phyloP scores from a whole-genome alignment of 441 rosid genomes.

The Erodium trifolium region DNA sequence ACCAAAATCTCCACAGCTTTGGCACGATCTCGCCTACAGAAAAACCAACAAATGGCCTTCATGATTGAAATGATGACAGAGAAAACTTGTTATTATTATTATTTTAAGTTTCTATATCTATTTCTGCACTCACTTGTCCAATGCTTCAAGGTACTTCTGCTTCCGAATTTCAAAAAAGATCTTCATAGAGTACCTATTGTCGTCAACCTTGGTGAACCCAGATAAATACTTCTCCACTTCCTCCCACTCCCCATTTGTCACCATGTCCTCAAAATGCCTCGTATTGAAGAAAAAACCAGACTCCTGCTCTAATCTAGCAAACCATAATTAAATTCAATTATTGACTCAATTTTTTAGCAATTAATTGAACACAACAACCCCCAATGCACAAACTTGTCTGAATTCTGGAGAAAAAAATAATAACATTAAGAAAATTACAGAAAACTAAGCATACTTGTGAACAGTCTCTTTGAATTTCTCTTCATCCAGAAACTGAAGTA shows the following conservation, averaged over 20 bases:
- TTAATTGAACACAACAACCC: slow-evolving; percentile 2
- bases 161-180: slow-evolving; percentile 76
- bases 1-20: slow-evolving; percentile 68
- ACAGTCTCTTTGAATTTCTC: slow-evolving; percentile 69
- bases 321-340: background rate
- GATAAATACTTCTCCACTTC: slow-evolving; percentile 75
- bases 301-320: slow-evolving; percentile 63
- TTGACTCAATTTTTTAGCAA: slow-evolving; percentile 12
- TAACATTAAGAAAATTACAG: background rate
- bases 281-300: slow-evolving; percentile 68
- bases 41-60: background rate
- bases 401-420: slow-evolving; percentile 5
- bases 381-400: background rate
- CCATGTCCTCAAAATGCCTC: slow-evolving; percentile 71
- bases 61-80: background rate
- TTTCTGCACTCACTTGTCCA: slow-evolving; percentile 46
- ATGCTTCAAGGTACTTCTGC: slow-evolving; percentile 77
- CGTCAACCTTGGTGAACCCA: slow-evolving; percentile 75
- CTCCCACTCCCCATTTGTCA: slow-evolving; percentile 80
- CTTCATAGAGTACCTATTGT: slow-evolving; percentile 79
- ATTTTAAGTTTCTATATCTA: background rate
- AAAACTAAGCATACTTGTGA: slow-evolving; percentile 40
- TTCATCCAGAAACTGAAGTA: slow-evolving; percentile 76
- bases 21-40: slow-evolving; percentile 57
- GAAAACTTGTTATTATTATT: slow-evolving; percentile 3